Evolutionary conservation across 2,329 filamentous ascomycete genomes (phyloP).

Genomic region (Huntiella savannae): DNA sequence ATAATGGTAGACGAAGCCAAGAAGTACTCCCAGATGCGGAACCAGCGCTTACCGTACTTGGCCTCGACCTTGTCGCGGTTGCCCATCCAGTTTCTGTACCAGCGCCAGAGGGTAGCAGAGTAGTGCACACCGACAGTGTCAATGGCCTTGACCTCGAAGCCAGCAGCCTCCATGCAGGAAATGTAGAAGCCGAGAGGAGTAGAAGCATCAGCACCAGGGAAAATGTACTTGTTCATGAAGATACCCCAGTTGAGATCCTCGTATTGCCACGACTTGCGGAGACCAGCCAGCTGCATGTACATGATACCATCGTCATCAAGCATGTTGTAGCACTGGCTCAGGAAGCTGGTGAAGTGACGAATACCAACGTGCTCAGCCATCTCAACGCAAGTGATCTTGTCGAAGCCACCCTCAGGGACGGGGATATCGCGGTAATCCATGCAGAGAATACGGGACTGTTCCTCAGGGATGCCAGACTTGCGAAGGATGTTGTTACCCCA

Average conservation of each 20-base stretch:
- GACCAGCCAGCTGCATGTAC: slow-evolving; percentile 87
- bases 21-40: slow-evolving; percentile 89
- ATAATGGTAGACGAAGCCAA: slow-evolving; percentile 69
- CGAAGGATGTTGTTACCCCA: slow-evolving; percentile 88
- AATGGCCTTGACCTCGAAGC: slow-evolving; percentile 64
- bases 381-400: slow-evolving; percentile 91
- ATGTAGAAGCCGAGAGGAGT: slow-evolving; percentile 81
- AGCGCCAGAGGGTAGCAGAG: slow-evolving; percentile 88
- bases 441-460: slow-evolving; percentile 82
- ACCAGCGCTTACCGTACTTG: slow-evolving; percentile 94
- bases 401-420: slow-evolving; percentile 28
- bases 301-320: slow-evolving; percentile 90
- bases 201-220: slow-evolving; percentile 89
- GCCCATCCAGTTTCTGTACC: slow-evolving; percentile 96
- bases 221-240: slow-evolving; percentile 99
- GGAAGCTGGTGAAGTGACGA: slow-evolving; percentile 63
- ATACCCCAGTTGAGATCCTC: slow-evolving; percentile 96
- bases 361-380: slow-evolving; percentile 99
- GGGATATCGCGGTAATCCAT: slow-evolving; percentile 95
- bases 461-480: slow-evolving; percentile 61
- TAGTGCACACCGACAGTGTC: slow-evolving; percentile 96
- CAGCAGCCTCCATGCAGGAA: slow-evolving; percentile 65
- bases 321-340: slow-evolving; percentile 82
- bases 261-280: slow-evolving; percentile 91
- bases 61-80: slow-evolving; percentile 83